Conservation (phyloP, 352 stramenopile species). For the Phytophthora agathidicida region DNA sequence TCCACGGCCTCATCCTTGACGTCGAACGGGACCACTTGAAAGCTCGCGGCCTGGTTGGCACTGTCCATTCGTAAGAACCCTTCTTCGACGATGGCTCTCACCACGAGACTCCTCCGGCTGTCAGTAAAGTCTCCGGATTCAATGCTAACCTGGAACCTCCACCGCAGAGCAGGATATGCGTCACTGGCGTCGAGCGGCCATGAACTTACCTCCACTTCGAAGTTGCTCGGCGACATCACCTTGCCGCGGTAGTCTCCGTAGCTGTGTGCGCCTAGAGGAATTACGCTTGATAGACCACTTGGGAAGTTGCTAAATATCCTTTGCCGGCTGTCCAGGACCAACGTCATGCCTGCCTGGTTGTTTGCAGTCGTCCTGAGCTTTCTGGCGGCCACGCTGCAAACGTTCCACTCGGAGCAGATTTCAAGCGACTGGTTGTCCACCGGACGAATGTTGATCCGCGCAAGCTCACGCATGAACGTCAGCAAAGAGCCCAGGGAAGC, state of each 20-base stretch:
- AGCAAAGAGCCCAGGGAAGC: conserved; percentile 33
- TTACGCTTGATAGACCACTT: conserved; percentile 47
- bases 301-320: conserved; percentile 51
- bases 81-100: conserved; percentile 27
- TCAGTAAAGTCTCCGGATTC: neutral
- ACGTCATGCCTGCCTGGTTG: conserved; percentile 22
- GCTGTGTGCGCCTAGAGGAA: conserved; percentile 31
- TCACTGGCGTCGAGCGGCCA: conserved; percentile 16
- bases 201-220: conserved; percentile 46
- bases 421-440: conserved; percentile 25
- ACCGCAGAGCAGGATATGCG: conserved; percentile 15
- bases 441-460: conserved; percentile 28
- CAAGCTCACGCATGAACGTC: conserved; percentile 39
- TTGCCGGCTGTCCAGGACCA: conserved; percentile 48
- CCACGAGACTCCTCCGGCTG: neutral
- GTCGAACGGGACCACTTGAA: conserved; percentile 17
- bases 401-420: conserved; percentile 29
- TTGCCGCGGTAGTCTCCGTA: conserved; percentile 60
- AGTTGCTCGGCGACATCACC: conserved; percentile 24
- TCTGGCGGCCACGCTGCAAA: neutral
- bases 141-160: conserved; percentile 29
- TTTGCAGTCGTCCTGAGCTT: neutral
- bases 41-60: conserved; percentile 3
- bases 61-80: conserved; percentile 8
- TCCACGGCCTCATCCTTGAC: conserved; percentile 20